Evolutionary conservation across 2,329 filamentous ascomycete genomes (phyloP), one percentile per base, ranked within the genome.

Genomic region (Penicillium sp.): DNA sequence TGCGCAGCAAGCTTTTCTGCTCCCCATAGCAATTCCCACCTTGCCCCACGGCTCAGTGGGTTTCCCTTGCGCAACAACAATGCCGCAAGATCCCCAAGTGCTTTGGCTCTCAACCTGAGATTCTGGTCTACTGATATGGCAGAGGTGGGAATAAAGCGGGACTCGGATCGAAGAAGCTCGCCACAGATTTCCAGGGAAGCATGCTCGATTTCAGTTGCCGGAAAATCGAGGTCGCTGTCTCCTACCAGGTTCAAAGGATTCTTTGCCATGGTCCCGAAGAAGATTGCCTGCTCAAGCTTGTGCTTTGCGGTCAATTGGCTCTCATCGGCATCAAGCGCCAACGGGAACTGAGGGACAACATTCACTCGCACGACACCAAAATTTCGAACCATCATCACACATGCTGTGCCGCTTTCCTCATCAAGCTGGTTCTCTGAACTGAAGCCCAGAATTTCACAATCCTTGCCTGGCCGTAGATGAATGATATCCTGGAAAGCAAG

Each of bases 241-340:
- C 87, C 84, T 44, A 89, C 85, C 68, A 99, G 92, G 61, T 92
- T 87, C n/a, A 99, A 78, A n/a, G 94, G 90, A 68, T 92, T 98
- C 69, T 91, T 87, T 61, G 88, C 84, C 71, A 90, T 87, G 50
- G 86, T 87, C 2, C 93, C 93, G 72, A 92, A 98, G 77, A 97
- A 98, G 1, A 98, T 90, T 2, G 93, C 93, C 77, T 99, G 93
- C 71, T 97, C 92, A 41, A 99, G 83, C 76, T 95, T 96, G 76
- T 87, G 91, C 76, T 92, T 95, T 6, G 91, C 90, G 1, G 90
- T 93, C 16, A 96, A 85, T 64, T 78, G 78, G 14, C 64, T 63
- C 58, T 73, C 72, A 44, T 79, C 78, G 47, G 73, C 67, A 9
- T 73, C 87, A 27, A 89, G 79, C 16, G 85, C 80, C 27, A 65